Percentiles rank a stretch among this genome's conserved stretches.
Conservation (phyloP, 768 basidiomycete species). For the Vararia minispora region DNA sequence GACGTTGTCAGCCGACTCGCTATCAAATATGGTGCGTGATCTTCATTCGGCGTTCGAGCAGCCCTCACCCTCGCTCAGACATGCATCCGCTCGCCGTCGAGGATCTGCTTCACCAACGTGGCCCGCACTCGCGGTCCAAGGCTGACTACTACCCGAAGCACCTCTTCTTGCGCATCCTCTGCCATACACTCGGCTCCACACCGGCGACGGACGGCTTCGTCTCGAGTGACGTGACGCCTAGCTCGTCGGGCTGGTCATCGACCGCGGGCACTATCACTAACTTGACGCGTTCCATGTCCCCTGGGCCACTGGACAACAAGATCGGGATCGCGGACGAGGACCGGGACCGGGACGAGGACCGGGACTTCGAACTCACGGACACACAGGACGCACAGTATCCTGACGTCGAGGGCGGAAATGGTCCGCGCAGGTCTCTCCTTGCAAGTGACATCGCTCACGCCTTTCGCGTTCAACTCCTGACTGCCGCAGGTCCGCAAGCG, state of each 20-base stretch:
- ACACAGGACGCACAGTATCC: conserved; percentile 10
- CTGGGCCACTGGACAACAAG: conserved; percentile 14
- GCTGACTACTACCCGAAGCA: conserved; percentile 62
- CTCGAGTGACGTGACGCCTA: no score
- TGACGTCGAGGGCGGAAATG: conserved; percentile 19
- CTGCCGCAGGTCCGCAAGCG: conserved; percentile 25
- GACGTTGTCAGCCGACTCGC: conserved; percentile 62
- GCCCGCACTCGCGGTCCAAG: conserved; percentile 48
- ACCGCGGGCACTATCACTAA: conserved; percentile 16
- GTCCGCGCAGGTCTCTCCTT: no score
- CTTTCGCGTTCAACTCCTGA: neutral
- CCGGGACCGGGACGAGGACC: conserved; percentile 18
- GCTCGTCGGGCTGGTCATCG: conserved; percentile 1
- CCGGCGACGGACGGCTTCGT: neutral
- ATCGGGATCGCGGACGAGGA: conserved; percentile 12
- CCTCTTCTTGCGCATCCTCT: conserved; percentile 59
- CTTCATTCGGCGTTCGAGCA: neutral
- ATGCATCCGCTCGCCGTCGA: conserved; percentile 65
- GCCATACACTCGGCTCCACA: conserved; percentile 38
- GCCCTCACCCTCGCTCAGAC: conserved; percentile 24
- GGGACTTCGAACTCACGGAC: conserved; percentile 24
- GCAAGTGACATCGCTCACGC: neutral
- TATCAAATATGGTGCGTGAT: conserved; percentile 43
- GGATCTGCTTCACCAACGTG: conserved; percentile 47
- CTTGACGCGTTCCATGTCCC: conserved; percentile 25